Evolutionary conservation across 495 filamentous ascomycete species (phyloP).

Genomic region (Penicilliopsis zonata): DNA sequence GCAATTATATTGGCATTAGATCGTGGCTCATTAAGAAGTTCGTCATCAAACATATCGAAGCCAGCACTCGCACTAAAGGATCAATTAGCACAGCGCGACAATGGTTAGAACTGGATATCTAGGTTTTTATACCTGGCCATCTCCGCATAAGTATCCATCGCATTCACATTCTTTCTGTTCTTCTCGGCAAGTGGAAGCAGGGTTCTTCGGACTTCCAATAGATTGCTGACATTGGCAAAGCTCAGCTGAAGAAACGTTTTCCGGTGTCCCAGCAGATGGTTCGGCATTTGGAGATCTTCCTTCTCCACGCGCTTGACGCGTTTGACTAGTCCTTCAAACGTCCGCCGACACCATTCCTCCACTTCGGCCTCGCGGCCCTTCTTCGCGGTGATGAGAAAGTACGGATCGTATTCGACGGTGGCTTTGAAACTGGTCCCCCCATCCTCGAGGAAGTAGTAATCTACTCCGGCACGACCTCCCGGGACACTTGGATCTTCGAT

Average conservation of each 20-base stretch:
- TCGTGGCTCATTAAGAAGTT: conserved; percentile 74
- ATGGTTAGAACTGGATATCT: conserved; percentile 41
- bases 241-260: conserved; percentile 72
- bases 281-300: conserved; percentile 92
- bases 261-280: conserved; percentile 86
- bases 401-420: conserved; percentile 91
- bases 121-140: conserved; percentile 59
- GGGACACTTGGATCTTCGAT: conserved; percentile 75
- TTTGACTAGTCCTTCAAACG: conserved; percentile 78
- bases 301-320: conserved; percentile 66
- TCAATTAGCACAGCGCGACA: conserved; percentile 9
- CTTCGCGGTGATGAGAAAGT: conserved; percentile 86
- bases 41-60: conserved; percentile 94
- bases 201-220: conserved; percentile 69
- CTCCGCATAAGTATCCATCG: conserved; percentile 98
- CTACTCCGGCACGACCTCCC: conserved; percentile 77
- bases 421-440: conserved; percentile 92
- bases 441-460: conserved; percentile 95
- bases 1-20: conserved; percentile 72
- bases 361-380: conserved; percentile 83
- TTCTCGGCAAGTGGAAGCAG: conserved; percentile 90
- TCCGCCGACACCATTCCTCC: conserved; percentile 85
- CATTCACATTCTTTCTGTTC: conserved; percentile 87
- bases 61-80: conserved; percentile 60
- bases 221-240: conserved; percentile 77